phyloP scores from a whole-genome alignment of 2,329 filamentous ascomycete species.

The Xylariaceae sp. region DNA sequence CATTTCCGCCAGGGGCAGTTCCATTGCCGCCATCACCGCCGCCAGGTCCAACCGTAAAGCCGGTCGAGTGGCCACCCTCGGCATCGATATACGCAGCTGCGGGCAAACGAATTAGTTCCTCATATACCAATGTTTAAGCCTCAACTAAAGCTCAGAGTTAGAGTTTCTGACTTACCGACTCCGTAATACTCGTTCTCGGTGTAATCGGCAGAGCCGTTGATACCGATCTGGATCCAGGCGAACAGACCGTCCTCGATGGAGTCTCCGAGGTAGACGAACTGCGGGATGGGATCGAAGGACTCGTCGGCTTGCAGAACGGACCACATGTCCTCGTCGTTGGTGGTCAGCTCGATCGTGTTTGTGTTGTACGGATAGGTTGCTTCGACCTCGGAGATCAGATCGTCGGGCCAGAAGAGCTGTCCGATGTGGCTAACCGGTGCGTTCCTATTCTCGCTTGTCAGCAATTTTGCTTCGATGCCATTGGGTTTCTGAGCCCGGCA shows the following conservation, averaged over 20 bases:
- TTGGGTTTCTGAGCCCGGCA: too few species aligned
- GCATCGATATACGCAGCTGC: slow-evolving; percentile 30
- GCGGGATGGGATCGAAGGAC: slow-evolving; percentile 50
- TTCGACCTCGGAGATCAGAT: slow-evolving; percentile 36
- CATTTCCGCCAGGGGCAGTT: slow-evolving; percentile 22
- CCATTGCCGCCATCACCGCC: slow-evolving; percentile 27
- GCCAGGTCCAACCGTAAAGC: slow-evolving; percentile 9
- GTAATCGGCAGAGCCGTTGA: slow-evolving; percentile 44
- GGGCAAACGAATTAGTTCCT: slow-evolving; percentile 1
- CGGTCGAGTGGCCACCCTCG: slow-evolving; percentile 34
- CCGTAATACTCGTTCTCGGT: slow-evolving; percentile 32
- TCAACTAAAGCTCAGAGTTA: not conserved
- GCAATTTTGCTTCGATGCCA: not conserved
- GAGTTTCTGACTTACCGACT: slow-evolving; percentile 18
- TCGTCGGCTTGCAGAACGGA: slow-evolving; percentile 32
- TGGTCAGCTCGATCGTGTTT: slow-evolving; percentile 34
- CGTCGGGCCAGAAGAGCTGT: slow-evolving; percentile 39
- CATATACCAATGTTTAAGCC: not conserved
- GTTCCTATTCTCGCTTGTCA: slow-evolving; percentile 14
- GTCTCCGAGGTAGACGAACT: slow-evolving; percentile 56
- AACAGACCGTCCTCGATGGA: slow-evolving; percentile 49
- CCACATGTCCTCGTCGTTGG: slow-evolving; percentile 40
- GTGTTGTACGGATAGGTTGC: slow-evolving; percentile 33
- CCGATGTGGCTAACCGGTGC: slow-evolving; percentile 37
- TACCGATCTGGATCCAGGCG: slow-evolving; percentile 52